Evolutionary conservation across 768 basidiomycete genomes (phyloP).

Genomic region (Hericium alpestre): DNA sequence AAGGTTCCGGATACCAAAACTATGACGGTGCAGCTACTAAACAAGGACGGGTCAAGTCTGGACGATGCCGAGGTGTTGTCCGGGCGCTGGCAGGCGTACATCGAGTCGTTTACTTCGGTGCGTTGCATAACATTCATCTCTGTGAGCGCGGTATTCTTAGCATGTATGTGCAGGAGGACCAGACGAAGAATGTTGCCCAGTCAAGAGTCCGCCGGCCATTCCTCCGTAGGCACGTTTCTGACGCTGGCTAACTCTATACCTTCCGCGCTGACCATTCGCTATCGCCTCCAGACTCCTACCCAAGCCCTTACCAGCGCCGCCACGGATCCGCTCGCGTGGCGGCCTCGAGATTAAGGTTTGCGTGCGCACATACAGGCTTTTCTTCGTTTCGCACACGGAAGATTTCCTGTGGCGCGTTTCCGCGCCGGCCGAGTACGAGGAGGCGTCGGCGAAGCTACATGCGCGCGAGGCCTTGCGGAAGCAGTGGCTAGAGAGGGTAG

Average conservation of each 20-base stretch:
- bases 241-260: slow-evolving; percentile 22
- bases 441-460: slow-evolving; percentile 9
- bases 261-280: slow-evolving; percentile 7
- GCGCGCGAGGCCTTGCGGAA: slow-evolving; percentile 10
- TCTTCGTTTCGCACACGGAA: slow-evolving; percentile 64
- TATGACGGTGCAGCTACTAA: slow-evolving; percentile 65
- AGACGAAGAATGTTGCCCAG: slow-evolving; percentile 42
- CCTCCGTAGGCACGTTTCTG: slow-evolving; percentile 44
- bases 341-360: slow-evolving; percentile 79
- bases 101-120: slow-evolving; percentile 67
- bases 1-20: slow-evolving; percentile 58
- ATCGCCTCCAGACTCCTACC: slow-evolving; percentile 33
- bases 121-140: slow-evolving; percentile 9
- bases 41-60: slow-evolving; percentile 66
- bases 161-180: slow-evolving; percentile 33
- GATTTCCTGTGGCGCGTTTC: slow-evolving; percentile 47
- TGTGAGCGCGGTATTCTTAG: not conserved
- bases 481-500: slow-evolving; percentile 19
- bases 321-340: slow-evolving; percentile 25
- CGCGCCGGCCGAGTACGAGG: slow-evolving; percentile 29
- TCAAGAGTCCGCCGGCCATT: slow-evolving; percentile 47
- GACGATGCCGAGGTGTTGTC: slow-evolving; percentile 71
- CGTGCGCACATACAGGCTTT: slow-evolving; percentile 69
- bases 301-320: slow-evolving; percentile 11
- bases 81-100: slow-evolving; percentile 71